phyloP scores from a whole-genome alignment of 768 basidiomycete species.

The Inosperma sp. region DNA sequence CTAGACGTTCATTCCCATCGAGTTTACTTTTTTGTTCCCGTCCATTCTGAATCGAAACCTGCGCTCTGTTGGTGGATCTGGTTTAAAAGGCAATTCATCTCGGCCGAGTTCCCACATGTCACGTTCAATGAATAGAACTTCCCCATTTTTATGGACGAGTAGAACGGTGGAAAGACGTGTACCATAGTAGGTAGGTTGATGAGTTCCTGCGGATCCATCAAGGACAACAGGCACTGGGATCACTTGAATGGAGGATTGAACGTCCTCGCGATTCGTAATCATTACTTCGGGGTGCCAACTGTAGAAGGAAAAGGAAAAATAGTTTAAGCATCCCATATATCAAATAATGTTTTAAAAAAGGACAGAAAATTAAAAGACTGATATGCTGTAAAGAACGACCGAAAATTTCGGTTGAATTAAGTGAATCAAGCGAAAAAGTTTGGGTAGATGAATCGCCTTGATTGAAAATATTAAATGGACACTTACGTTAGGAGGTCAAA shows the following conservation, averaged over 20 bases:
- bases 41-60: constrained; percentile 46
- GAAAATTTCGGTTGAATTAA: neutral
- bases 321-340: constrained; percentile 6
- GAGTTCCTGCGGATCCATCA: constrained; percentile 20
- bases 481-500: constrained; percentile 71
- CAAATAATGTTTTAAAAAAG: neutral
- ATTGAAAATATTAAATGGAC: constrained; percentile 13
- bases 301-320: constrained; percentile 23
- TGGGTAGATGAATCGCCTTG: constrained; percentile 1
- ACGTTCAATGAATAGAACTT: constrained; percentile 64
- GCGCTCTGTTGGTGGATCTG: constrained; percentile 43
- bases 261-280: constrained; percentile 46
- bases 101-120: constrained; percentile 54
- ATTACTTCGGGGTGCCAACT: constrained; percentile 47
- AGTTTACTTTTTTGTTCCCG: neutral
- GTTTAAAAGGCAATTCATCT: constrained; percentile 37
- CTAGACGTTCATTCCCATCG: too few relatives aligned
- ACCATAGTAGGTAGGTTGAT: constrained; percentile 41
- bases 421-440: neutral
- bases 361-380: neutral
- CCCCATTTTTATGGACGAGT: constrained; percentile 55
- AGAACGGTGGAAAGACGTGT: constrained; percentile 73
- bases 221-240: constrained; percentile 42
- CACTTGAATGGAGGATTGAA: constrained; percentile 62
- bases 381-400: neutral